A percentile compares a stretch with the other conserved stretches of the same genome.
These are phyloP conservation scores for Aspergillus persii DNA, from an alignment of 2,329 filamentous ascomycete genomes.

Conservation along the genomic window DNA sequence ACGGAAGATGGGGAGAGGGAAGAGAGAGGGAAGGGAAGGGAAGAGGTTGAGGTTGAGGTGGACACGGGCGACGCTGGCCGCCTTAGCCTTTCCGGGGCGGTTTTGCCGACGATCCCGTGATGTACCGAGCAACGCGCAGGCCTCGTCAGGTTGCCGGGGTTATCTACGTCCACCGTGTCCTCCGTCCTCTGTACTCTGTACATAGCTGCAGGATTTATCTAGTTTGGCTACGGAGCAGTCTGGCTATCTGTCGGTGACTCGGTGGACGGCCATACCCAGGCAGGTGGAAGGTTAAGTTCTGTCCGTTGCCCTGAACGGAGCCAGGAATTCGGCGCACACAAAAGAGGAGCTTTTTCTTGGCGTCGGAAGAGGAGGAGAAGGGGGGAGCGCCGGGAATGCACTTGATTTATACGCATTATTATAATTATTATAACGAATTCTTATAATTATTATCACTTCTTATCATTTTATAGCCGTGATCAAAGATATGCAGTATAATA, in stretches of 20 bases:
- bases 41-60: slow-evolving; percentile 29
- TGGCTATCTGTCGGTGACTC: too few relatives aligned
- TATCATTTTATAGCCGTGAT: too few relatives aligned
- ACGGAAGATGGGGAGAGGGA: slow-evolving; percentile 34
- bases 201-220: too few relatives aligned
- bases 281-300: too few relatives aligned
- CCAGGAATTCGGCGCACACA: slow-evolving; percentile 22
- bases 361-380: slow-evolving; percentile 19
- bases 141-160: neutral
- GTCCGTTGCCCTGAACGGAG: slow-evolving; percentile 9
- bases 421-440: too few relatives aligned
- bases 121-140: slow-evolving; percentile 31
- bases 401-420: too few relatives aligned
- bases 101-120: slow-evolving; percentile 45
- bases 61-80: slow-evolving; percentile 31
- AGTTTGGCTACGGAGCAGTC: too few relatives aligned
- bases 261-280: neutral
- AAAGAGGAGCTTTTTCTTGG: slow-evolving; percentile 23
- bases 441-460: too few relatives aligned
- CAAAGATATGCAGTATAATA: too few relatives aligned
- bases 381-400: neutral
- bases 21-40: slow-evolving; percentile 30
- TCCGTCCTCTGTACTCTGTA: too few relatives aligned
- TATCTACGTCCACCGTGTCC: neutral
- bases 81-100: slow-evolving; percentile 43